Conservation (phyloP, 108 stramenopile genomes). For the Nitzschia palea region DNA sequence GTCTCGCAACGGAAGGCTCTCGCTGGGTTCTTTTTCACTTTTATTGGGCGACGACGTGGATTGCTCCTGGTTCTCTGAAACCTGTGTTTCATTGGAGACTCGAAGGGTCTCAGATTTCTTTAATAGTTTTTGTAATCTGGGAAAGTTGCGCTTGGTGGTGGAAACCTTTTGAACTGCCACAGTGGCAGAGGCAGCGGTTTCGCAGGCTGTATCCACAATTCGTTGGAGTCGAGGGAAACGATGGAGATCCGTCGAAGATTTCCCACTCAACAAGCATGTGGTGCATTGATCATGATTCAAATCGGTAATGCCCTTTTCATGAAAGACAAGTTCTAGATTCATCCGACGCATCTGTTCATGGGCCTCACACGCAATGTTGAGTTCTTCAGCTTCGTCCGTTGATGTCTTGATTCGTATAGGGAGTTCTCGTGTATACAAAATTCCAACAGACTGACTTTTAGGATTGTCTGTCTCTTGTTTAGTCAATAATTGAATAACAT, state of each 20-base stretch:
- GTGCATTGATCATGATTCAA: conserved; percentile 42
- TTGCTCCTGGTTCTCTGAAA: not conserved
- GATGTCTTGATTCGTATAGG: conserved; percentile 4
- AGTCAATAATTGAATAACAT: conserved; percentile 22
- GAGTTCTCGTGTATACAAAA: conserved; percentile 13
- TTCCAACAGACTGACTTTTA: not conserved
- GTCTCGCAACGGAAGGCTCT: conserved; percentile 48
- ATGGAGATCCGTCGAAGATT: no score
- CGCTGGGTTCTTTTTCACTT: no score
- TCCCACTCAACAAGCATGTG: conserved; percentile 22
- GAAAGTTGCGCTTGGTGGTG: conserved; percentile 12
- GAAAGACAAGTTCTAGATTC: conserved; percentile 63
- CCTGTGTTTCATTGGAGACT: no score
- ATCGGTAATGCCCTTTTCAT: conserved; percentile 17
- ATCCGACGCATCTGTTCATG: conserved; percentile 62
- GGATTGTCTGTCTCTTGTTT: not conserved
- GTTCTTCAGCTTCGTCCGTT: conserved; percentile 21
- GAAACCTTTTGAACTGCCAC: not conserved
- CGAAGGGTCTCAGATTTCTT: no score
- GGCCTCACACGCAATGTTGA: conserved; percentile 61
- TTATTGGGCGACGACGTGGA: not conserved
- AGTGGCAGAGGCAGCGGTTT: not conserved
- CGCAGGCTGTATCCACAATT: conserved; percentile 19
- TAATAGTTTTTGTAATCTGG: conserved; percentile 17
- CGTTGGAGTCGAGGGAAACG: conserved; percentile 37